These are phyloP conservation scores for Arthrobotrys entomopaga DNA, from an alignment of 2,329 filamentous ascomycete species.

Conservation along the genomic window DNA sequence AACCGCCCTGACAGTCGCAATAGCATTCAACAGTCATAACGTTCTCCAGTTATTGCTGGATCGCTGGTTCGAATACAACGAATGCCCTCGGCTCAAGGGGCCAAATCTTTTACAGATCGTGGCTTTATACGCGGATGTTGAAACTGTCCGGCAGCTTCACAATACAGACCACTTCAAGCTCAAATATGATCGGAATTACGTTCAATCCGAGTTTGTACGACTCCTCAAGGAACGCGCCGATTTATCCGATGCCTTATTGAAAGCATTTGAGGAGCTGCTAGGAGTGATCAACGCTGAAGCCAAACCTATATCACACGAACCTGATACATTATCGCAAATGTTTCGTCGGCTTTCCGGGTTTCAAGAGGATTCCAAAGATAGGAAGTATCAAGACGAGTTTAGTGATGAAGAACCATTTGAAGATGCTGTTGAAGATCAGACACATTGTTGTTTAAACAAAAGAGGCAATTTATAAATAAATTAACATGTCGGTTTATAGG, in stretches of 20 bases:
- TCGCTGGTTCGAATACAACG: neutral
- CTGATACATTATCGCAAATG: neutral
- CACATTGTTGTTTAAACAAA: no score
- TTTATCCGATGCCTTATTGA: neutral
- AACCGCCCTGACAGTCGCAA: neutral
- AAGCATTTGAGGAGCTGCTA: conserved; percentile 5
- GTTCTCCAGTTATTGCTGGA: conserved; percentile 5
- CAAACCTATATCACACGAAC: neutral
- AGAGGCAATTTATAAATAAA: no score
- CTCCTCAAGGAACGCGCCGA: neutral
- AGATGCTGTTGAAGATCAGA: no score
- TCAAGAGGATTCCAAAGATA: neutral
- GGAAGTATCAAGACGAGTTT: no score
- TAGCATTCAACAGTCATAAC: neutral
- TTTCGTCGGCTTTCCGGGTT: neutral
- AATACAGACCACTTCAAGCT: conserved; percentile 2
- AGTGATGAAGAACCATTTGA: no score
- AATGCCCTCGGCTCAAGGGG: neutral
- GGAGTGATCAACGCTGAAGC: conserved; percentile 2
- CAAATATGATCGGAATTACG: conserved; percentile 1
- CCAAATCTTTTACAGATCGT: no score
- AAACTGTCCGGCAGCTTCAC: neutral
- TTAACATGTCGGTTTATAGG: no score
- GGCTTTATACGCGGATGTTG: no score
- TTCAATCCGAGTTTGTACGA: neutral